Conservation (phyloP, 805 yeast genomes). For the Wickerhamomyces ciferrii region DNA sequence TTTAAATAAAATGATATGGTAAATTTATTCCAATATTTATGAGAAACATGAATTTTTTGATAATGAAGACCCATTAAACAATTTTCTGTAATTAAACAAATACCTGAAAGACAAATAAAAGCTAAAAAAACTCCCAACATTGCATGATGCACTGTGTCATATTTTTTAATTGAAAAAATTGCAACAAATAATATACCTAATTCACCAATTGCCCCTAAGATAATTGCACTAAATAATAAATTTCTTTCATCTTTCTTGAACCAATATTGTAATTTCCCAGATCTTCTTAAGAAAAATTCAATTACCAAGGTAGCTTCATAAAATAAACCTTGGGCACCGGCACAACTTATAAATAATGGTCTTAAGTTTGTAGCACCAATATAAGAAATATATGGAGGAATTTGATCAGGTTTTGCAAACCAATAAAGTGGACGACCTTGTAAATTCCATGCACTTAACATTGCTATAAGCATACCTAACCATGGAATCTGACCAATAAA, state of each 20-base stretch:
- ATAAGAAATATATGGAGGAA: constrained; percentile 73
- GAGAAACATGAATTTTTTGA: constrained; percentile 26
- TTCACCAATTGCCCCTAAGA: constrained; percentile 53
- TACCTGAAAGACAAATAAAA: constrained; percentile 49
- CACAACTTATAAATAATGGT: constrained; percentile 77
- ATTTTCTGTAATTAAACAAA: constrained; percentile 41
- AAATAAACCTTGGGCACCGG: constrained; percentile 73
- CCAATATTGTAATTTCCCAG: constrained; percentile 42
- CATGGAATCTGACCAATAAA: constrained; percentile 62
- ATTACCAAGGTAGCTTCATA: constrained; percentile 57
- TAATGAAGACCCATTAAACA: constrained; percentile 40
- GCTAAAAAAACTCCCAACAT: constrained; percentile 74
- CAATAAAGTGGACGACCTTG: constrained; percentile 74
- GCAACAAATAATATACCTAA: constrained; percentile 71
- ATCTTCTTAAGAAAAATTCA: constrained; percentile 58
- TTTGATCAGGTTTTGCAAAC: constrained; percentile 40
- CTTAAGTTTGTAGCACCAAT: constrained; percentile 84
- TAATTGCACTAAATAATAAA: constrained; percentile 34
- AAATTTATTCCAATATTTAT: constrained; percentile 34
- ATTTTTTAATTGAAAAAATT: constrained; percentile 59
- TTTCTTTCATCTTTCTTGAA: constrained; percentile 32
- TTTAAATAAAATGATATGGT: constrained; percentile 50
- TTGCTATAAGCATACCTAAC: constrained; percentile 88
- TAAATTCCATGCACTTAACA: constrained; percentile 71
- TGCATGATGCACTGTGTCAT: constrained; percentile 50